Base-by-base conservation (phyloP, 441 rosid species). In the Aleurites moluccanus region DNA sequence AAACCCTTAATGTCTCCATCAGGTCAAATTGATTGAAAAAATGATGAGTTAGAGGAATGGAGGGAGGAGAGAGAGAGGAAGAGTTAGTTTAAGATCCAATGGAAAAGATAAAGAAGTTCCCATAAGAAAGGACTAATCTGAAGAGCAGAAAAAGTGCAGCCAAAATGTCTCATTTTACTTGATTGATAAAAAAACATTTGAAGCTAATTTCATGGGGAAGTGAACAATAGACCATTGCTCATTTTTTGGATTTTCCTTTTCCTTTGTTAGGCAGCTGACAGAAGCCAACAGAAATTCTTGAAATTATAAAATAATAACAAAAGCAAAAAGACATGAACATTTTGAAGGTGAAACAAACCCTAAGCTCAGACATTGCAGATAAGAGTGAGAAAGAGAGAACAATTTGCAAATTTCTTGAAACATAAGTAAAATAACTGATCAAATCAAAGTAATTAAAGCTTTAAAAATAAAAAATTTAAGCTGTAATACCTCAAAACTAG, bases 1-100 rank as follows among this genome's bases (percentile, higher is more conserved):
- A 85, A 76, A 80, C 85, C 83, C 81, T 78, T 80, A 69, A 80
- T 68, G 70, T 64, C 72, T 64, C 67, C 52, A 67, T 67, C 70
- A 44, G 8, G 1, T 13, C 50, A n/a, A 35, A 40, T n/a, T 80
- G 75, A 80, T 69, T 28, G 68, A 73, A 72, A 71, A 10, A 57
- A 7, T 14, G 15, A 44, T 23, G 40, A 15, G 56, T 25, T 18
- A 63, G 68, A 76, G 65, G 64, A n/a, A 49, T 20, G 67, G 18
- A 55, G 40, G 57, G 11, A 52, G 59, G 44, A 52, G 56, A 52
- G 21, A 20, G 4, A 70, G 16, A 53, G 53, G 56, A 18, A 57
- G 65, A 53, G 57, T 65, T 76, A n/a, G 56, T 21, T 28, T 56
- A 79, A 64, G 80, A 88, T 81, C 88, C 85, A 65, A 25, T 33